These are phyloP conservation scores for Gastrodia elata DNA, from an alignment of 106 monocot species.

Conservation along the genomic window DNA sequence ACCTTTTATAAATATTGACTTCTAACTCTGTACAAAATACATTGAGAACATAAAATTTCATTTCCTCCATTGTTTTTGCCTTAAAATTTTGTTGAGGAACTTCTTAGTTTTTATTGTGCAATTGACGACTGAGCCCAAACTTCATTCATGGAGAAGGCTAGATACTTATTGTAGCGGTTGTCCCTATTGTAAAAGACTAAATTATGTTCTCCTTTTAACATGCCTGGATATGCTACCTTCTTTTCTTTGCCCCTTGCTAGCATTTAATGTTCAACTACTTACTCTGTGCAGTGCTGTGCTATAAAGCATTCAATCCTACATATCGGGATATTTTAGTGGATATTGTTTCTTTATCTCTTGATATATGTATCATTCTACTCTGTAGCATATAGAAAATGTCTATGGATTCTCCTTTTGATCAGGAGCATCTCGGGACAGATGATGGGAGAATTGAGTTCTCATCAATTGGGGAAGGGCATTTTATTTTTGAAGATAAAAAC, in stretches of 20 bases:
- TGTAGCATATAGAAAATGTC: conserved; percentile 32
- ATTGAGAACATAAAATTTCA: too few species aligned
- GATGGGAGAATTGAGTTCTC: conserved; percentile 33
- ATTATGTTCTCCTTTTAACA: too few species aligned
- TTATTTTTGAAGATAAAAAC: conserved; percentile 40
- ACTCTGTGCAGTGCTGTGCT: not conserved
- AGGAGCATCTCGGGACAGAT: conserved; percentile 19
- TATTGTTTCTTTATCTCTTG: not conserved
- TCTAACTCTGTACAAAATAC: too few species aligned
- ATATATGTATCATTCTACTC: not conserved
- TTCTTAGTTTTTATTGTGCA: too few species aligned
- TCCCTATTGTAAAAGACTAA: too few species aligned
- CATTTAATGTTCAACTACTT: not conserved
- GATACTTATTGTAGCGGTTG: too few species aligned
- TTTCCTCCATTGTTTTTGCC: too few species aligned
- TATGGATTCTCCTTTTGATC: conserved; percentile 20
- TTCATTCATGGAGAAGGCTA: too few species aligned
- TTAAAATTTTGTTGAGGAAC: too few species aligned
- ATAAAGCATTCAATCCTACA: not conserved
- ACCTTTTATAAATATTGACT: too few species aligned
- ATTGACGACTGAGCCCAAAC: too few species aligned
- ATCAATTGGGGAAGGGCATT: conserved; percentile 32
- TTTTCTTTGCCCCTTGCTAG: not conserved
- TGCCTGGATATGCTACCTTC: too few species aligned
- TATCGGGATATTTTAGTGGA: not conserved